Conservation (phyloP, 2,329 filamentous ascomycete species). For the Epichloe brachyelytri region DNA sequence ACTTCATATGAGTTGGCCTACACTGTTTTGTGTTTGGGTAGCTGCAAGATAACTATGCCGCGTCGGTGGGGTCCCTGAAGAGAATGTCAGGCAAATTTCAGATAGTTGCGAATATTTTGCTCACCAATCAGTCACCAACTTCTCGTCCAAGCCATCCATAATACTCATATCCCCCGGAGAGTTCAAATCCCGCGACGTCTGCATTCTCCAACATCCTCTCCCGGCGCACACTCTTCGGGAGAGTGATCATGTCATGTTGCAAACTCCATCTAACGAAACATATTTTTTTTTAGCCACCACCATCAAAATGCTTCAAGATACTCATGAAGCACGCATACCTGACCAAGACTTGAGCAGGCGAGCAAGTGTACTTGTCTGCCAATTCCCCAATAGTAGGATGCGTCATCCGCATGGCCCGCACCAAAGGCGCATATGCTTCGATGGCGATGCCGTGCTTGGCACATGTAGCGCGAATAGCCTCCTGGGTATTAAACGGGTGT, state of each 20-base stretch:
- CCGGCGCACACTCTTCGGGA: slow-evolving; percentile 58
- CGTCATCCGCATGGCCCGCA: slow-evolving; percentile 54
- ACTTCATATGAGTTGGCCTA: too few species aligned
- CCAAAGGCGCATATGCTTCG: slow-evolving; percentile 71
- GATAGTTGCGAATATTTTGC: neutral
- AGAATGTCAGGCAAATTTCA: neutral
- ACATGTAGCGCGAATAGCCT: slow-evolving; percentile 53
- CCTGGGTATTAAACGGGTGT: slow-evolving; percentile 69
- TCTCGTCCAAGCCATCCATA: slow-evolving; percentile 57
- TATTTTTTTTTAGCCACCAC: too few species aligned
- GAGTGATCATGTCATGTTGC: slow-evolving; percentile 58
- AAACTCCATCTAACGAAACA: slow-evolving; percentile 50
- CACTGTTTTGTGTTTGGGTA: too few species aligned
- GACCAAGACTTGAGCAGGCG: slow-evolving; percentile 61
- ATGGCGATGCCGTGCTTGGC: slow-evolving; percentile 53
- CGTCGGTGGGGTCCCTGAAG: slow-evolving; percentile 9
- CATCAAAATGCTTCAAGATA: too few species aligned
- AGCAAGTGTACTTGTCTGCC: slow-evolving; percentile 55
- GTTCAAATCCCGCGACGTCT: slow-evolving; percentile 45
- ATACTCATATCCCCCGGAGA: slow-evolving; percentile 49
- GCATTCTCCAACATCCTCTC: slow-evolving; percentile 54
- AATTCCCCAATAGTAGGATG: slow-evolving; percentile 50
- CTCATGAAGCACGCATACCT: slow-evolving; percentile 17
- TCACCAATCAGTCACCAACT: slow-evolving; percentile 56
- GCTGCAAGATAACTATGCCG: neutral